phyloP scores from a whole-genome alignment of 208 protist genomes.

The Leishmania tropica region DNA sequence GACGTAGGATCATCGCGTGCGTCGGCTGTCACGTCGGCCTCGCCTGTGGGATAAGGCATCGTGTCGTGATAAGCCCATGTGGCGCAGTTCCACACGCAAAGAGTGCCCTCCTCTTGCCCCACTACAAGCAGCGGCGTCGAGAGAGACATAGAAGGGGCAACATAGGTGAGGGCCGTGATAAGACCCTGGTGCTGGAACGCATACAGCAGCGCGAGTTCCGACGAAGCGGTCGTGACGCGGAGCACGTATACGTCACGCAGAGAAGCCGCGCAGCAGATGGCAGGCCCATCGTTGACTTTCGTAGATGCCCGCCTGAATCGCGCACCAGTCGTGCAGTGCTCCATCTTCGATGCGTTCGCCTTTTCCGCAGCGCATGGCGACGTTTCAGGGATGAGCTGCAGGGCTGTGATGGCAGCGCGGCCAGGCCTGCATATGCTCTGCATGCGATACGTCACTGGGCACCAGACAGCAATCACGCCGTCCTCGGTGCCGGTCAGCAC shows the following conservation, averaged over 20 bases:
- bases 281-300: neutral
- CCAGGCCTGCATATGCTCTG: slow-evolving; percentile 25
- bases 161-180: slow-evolving; percentile 20
- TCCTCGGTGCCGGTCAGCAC: slow-evolving; percentile 49
- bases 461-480: slow-evolving; percentile 42
- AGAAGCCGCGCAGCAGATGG: slow-evolving; percentile 38
- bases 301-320: neutral
- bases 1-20: neutral
- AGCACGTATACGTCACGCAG: slow-evolving; percentile 35
- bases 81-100: slow-evolving; percentile 35
- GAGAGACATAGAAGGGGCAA: slow-evolving; percentile 18
- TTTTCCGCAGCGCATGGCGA: neutral
- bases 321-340: neutral
- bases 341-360: neutral
- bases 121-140: slow-evolving; percentile 32
- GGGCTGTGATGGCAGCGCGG: slow-evolving; percentile 26
- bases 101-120: slow-evolving; percentile 50
- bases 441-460: slow-evolving; percentile 41
- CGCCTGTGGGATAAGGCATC: slow-evolving; percentile 41
- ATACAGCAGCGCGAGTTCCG: slow-evolving; percentile 30
- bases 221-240: slow-evolving; percentile 5
- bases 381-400: slow-evolving; percentile 24
- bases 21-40: slow-evolving; percentile 37
- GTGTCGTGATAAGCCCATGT: slow-evolving; percentile 39
- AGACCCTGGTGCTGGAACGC: slow-evolving; percentile 18